Conservation (phyloP, 305 asterid species). For the Solanum hybrid region DNA sequence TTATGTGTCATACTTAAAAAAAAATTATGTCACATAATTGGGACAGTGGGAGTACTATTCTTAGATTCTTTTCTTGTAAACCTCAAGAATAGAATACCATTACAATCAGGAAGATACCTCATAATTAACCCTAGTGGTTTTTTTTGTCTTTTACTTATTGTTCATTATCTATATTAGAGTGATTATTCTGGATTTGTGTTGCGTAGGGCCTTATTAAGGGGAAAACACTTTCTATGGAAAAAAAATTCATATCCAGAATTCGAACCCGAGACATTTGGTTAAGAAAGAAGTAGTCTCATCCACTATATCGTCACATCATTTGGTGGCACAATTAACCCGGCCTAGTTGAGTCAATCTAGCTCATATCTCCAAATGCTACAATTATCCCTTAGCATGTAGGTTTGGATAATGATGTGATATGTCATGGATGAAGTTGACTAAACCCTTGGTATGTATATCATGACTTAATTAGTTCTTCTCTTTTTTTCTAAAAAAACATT, state of each 20-base stretch:
- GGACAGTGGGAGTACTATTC: background rate
- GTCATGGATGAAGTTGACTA: background rate
- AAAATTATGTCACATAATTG: background rate
- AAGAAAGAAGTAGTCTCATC: accelerated
- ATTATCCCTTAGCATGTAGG: background rate
- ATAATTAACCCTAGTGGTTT: background rate
- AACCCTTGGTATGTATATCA: background rate
- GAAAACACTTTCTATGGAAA: too few species aligned
- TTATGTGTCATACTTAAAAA: background rate
- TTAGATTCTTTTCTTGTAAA: background rate
- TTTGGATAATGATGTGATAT: background rate
- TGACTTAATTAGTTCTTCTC: background rate
- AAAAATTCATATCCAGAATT: too few species aligned
- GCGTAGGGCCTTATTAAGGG: background rate
- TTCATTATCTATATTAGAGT: too few species aligned
- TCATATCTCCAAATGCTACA: background rate
- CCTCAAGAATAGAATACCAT: background rate
- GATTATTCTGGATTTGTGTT: too few species aligned
- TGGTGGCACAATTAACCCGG: background rate
- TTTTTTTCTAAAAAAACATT: background rate
- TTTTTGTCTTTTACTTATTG: too few species aligned
- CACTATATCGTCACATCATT: background rate
- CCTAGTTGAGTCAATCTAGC: background rate
- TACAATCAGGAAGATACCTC: background rate
- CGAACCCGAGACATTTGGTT: background rate